phyloP scores from a whole-genome alignment of 768 basidiomycete genomes.

The Termitomyces sp. region DNA sequence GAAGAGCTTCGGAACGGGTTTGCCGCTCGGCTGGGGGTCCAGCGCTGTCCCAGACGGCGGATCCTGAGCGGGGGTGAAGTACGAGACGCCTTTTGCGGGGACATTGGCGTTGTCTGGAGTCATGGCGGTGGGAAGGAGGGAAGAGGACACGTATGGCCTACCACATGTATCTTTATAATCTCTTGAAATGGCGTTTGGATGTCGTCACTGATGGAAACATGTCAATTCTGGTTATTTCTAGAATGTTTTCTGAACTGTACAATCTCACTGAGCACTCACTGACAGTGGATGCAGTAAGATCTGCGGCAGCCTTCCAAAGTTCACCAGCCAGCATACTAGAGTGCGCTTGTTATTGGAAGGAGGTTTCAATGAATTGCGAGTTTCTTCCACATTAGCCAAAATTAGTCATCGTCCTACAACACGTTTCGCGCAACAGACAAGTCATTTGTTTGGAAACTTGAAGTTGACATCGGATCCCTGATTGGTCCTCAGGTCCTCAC shows the following conservation, averaged over 20 bases:
- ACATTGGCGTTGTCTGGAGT: constrained; percentile 12
- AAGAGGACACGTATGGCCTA: not conserved
- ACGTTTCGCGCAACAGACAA: too few species aligned
- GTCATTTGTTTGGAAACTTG: too few species aligned
- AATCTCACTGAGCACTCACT: not conserved
- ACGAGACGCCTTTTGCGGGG: constrained; percentile 17
- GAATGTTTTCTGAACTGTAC: not conserved
- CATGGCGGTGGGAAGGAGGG: constrained; percentile 7
- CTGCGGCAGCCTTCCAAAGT: too few species aligned
- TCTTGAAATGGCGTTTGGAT: not conserved
- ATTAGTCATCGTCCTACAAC: too few species aligned
- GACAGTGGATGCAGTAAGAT: too few species aligned
- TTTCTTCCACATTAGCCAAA: too few species aligned
- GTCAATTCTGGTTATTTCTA: not conserved
- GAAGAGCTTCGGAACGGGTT: constrained; percentile 34
- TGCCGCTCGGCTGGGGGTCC: constrained; percentile 31
- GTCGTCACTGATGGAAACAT: not conserved
- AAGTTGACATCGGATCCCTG: too few species aligned
- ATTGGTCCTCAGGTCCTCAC: too few species aligned
- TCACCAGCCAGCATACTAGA: too few species aligned
- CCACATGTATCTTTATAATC: not conserved
- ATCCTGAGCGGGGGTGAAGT: constrained; percentile 40
- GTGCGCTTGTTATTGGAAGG: too few species aligned
- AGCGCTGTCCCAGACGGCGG: constrained; percentile 39
- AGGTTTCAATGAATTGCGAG: too few species aligned